These are phyloP conservation scores for Cicer bijugum DNA, from an alignment of 306 rosid genomes.

Conservation along the genomic window DNA sequence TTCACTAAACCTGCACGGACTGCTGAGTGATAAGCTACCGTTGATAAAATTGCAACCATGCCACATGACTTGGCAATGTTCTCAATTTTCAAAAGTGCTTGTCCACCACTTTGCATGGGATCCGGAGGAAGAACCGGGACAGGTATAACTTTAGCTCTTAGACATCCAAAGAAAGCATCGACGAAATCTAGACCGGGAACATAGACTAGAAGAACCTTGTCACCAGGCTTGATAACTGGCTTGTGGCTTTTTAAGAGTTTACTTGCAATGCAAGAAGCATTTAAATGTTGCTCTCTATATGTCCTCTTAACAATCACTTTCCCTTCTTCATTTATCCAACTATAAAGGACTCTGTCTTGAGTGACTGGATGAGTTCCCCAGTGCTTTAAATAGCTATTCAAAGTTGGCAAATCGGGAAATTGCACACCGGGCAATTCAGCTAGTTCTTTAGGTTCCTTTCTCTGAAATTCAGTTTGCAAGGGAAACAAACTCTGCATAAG, in stretches of 20 bases:
- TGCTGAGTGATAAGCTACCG: conserved; percentile 76
- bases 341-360: conserved; percentile 66
- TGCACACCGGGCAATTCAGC: conserved; percentile 68
- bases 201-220: conserved; percentile 78
- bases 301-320: conserved; percentile 60
- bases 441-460: conserved; percentile 51
- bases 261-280: conserved; percentile 81
- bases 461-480: conserved; percentile 54
- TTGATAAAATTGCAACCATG: conserved; percentile 80
- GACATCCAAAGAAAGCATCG: conserved; percentile 91
- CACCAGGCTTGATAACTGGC: conserved; percentile 78
- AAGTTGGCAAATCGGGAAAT: conserved; percentile 69
- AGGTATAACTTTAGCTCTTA: conserved; percentile 79
- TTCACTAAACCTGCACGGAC: conserved; percentile 79
- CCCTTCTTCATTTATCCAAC: conserved; percentile 91
- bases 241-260: conserved; percentile 73
- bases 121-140: conserved; percentile 97
- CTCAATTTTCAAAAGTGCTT: conserved; percentile 82
- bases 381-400: conserved; percentile 74
- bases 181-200: conserved; percentile 85
- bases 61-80: conserved; percentile 81
- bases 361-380: conserved; percentile 75
- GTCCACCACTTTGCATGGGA: conserved; percentile 89
- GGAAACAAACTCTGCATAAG: conserved; percentile 71
- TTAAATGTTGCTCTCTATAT: conserved; percentile 68